Base-by-base conservation (phyloP, 805 yeast genomes). In the Kodamaea jinghongensis region DNA sequence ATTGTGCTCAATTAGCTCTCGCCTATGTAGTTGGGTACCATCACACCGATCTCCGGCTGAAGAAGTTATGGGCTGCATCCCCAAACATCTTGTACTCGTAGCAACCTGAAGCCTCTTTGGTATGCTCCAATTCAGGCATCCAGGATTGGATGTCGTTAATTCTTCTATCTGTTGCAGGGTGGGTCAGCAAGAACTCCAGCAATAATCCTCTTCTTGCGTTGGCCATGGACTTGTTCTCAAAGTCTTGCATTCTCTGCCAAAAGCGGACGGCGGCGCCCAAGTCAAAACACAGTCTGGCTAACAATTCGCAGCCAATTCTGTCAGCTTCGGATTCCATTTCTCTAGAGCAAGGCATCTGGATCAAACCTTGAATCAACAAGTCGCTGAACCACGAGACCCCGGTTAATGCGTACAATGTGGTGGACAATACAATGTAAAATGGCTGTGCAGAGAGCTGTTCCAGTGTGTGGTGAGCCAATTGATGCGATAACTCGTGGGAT, bases 321-420 rank as follows among this genome's bases (percentile, higher is more conserved):
- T 93, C 99, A 0, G 99, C 98, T 60, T 93, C 99, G 0, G 88
- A 75, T 61, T 93, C 99, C 96, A 88, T 88, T 43, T 79, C 87
- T 52, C 99, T 71, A 1, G 95, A 85, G 0, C 95, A 85, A 0
- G 97, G 97, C 75, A 83, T 76, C 48, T 79, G 76, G 35, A 89
- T 57, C 10, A 79, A 56, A 1, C 88, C 72, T 17, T 72, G 72
- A 11, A 86, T 59, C 17, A 74, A 42, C 23, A 85, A 47, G 38
- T 75, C 72, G 50, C 76, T 76, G 41, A 85, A 54, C 34, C 65
- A 63, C 51, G 38, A 63, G 4, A 79, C 63, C 4, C 95, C 88
- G 4, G 90, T 74, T n/a, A 79, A 49, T 1, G 82, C 56, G 51
- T 78, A 81, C 38, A 86, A 50, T 1, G 75, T 36, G 3, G 81